phyloP scores from a whole-genome alignment of 306 rosid genomes.

The Corylus americana region DNA sequence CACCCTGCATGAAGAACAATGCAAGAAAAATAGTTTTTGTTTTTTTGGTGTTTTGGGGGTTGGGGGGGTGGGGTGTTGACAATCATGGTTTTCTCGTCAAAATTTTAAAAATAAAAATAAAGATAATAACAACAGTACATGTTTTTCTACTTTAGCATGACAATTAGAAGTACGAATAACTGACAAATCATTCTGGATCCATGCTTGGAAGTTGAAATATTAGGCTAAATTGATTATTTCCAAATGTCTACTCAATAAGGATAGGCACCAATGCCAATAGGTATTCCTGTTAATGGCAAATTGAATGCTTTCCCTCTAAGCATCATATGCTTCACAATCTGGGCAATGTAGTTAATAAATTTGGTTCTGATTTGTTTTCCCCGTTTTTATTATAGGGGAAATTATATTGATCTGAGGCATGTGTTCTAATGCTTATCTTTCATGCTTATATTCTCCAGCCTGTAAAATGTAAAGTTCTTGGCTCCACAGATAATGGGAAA shows the following conservation, averaged over 20 bases:
- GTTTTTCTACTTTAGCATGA: neutral
- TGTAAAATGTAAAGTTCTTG: slow-evolving; percentile 42
- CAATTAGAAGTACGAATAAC: neutral
- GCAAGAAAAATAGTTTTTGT: neutral
- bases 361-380: neutral
- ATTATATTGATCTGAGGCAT: neutral
- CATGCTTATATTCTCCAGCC: slow-evolving; percentile 44
- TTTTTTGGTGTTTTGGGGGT: neutral
- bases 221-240: neutral
- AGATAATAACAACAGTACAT: neutral
- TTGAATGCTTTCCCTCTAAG: neutral
- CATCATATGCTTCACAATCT: neutral
- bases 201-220: neutral
- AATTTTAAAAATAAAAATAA: neutral
- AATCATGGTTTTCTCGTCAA: neutral
- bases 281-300: neutral
- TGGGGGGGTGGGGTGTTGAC: neutral
- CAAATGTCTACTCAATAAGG: neutral
- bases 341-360: neutral
- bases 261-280: neutral
- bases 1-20: no score
- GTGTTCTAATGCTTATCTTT: slow-evolving; percentile 13
- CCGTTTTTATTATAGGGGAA: slow-evolving; percentile 1
- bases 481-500: slow-evolving; percentile 37
- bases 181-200: neutral